phyloP scores from a whole-genome alignment of 257 asterid genomes.

The Paraleonurus japonicus region DNA sequence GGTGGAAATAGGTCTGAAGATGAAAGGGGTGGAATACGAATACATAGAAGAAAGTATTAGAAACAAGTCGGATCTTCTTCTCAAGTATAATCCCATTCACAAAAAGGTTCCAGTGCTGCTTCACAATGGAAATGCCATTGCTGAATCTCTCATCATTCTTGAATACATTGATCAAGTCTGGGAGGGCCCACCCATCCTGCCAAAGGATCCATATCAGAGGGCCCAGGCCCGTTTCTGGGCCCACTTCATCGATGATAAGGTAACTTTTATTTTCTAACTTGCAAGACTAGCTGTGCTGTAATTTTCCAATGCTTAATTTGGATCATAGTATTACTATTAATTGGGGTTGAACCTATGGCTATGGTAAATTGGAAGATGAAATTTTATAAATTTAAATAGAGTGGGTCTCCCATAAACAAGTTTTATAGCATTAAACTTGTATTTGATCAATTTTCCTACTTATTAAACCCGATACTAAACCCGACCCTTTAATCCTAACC shows the following conservation, averaged over 20 bases:
- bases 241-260: slow-evolving; percentile 52
- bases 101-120: slow-evolving; percentile 43
- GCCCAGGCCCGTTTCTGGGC: slow-evolving; percentile 56
- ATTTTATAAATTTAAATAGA: no score
- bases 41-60: slow-evolving; percentile 31
- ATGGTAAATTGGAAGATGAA: no score
- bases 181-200: slow-evolving; percentile 37
- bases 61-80: slow-evolving; percentile 39
- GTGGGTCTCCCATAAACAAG: no score
- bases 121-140: slow-evolving; percentile 46
- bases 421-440: no score
- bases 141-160: slow-evolving; percentile 44
- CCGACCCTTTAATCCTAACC: no score
- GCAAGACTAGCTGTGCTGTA: neutral
- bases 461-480: no score
- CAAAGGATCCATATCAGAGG: slow-evolving; percentile 40
- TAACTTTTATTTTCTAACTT: neutral
- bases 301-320: no score
- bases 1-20: slow-evolving; percentile 40
- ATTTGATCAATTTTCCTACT: no score
- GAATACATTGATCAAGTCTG: slow-evolving; percentile 56
- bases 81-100: slow-evolving; percentile 46
- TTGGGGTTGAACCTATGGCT: no score
- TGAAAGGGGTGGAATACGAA: slow-evolving; percentile 50
- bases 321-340: no score